Conservation (phyloP, 768 basidiomycete species). For the Dentipellis fragilis region DNA sequence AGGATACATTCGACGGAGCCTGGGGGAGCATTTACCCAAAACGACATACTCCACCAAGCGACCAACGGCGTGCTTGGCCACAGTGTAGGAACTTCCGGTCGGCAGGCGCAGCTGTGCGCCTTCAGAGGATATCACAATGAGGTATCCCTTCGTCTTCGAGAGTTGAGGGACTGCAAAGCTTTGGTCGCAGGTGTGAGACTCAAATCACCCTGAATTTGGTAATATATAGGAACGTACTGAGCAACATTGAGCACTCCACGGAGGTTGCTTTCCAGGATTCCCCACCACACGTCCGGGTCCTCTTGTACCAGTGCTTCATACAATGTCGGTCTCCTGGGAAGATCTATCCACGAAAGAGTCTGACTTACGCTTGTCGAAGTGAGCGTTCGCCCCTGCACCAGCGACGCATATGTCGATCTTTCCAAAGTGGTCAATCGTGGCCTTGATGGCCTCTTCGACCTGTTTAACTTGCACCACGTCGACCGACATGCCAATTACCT, state of each 20-base stretch:
- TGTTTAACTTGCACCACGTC: conserved; percentile 17
- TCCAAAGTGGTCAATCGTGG: conserved; percentile 17
- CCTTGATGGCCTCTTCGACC: conserved; percentile 16
- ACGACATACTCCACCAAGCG: conserved; percentile 3
- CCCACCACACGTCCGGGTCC: conserved; percentile 4
- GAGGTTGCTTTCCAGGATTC: conserved; percentile 2
- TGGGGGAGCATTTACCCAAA: neutral
- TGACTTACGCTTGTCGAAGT: neutral
- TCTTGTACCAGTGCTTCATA: neutral
- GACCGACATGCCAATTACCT: conserved; percentile 14
- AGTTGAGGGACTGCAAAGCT: neutral
- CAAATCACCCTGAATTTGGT: too few species aligned
- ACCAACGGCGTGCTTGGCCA: conserved; percentile 1
- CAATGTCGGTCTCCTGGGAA: neutral
- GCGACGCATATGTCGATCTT: conserved; percentile 20
- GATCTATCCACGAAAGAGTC: neutral
- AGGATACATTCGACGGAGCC: neutral
- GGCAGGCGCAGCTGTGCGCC: conserved; percentile 3
- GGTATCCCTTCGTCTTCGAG: conserved; percentile 1
- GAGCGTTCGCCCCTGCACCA: conserved; percentile 16
- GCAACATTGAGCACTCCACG: conserved; percentile 5
- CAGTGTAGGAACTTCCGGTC: neutral
- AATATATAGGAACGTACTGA: neutral
- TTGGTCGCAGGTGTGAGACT: neutral
- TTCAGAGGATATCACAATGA: neutral